Percentiles rank a stretch among this genome's conserved stretches.
Evolutionary conservation across 768 basidiomycete species (phyloP).

Genomic region (Hydnomerulius pinastri): DNA sequence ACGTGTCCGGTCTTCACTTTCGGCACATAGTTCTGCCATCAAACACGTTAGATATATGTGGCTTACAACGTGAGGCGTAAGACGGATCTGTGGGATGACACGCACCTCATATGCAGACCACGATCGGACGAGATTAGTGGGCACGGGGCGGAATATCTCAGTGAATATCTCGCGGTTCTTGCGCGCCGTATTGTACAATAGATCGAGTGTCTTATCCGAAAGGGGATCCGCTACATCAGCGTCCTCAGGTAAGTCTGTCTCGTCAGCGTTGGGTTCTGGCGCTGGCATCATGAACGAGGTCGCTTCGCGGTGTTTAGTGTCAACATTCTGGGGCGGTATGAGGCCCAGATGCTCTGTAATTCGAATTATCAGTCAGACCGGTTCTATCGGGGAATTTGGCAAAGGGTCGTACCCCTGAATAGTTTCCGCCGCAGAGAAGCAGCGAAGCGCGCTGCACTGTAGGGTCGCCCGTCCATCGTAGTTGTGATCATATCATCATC

Average conservation of each 20-base stretch:
- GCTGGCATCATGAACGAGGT: constrained; percentile 77
- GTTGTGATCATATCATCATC: constrained; percentile 77
- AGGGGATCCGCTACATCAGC: constrained; percentile 77
- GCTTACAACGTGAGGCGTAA: not conserved
- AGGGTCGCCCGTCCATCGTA: constrained; percentile 76
- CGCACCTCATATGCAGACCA: constrained; percentile 79
- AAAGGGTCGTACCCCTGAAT: constrained; percentile 61
- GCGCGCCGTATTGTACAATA: constrained; percentile 73
- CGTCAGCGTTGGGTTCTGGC: constrained; percentile 69
- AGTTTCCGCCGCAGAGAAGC: constrained; percentile 80
- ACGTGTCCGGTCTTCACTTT: constrained; percentile 84
- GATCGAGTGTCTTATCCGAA: constrained; percentile 51
- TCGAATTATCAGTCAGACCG: constrained; percentile 9
- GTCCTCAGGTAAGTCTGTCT: constrained; percentile 61
- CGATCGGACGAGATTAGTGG: constrained; percentile 76
- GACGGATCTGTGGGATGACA: constrained; percentile 24
- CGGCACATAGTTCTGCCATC: constrained; percentile 65
- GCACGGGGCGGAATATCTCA: constrained; percentile 84
- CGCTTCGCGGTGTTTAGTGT: constrained; percentile 40
- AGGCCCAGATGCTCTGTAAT: constrained; percentile 82
- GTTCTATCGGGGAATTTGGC: not conserved
- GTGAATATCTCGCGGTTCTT: constrained; percentile 85
- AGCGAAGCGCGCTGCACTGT: constrained; percentile 78
- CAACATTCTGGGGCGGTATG: constrained; percentile 64
- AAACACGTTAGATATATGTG: constrained; percentile 1